Base-by-base conservation (phyloP, 306 rosid genomes). In the Styphnolobium japonicum region DNA sequence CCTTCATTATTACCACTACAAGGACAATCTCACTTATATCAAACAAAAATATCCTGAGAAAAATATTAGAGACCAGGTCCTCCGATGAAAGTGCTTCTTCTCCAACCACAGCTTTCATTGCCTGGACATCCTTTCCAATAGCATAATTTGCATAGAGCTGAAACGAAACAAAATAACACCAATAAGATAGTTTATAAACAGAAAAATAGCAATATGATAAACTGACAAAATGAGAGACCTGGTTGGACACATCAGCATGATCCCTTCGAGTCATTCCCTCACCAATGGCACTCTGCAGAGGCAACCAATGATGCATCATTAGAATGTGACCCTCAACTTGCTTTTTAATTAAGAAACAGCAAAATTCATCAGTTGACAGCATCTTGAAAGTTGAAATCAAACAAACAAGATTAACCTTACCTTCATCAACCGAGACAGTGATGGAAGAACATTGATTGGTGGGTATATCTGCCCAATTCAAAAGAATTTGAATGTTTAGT, bases 91-190 rank as follows among this genome's bases (percentile, higher is more conserved):
- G 99, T 37, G 98, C 98, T 88, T 96, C 98, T 87, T 96, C 99
- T 86, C 99, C 99, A 0, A 96, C 99, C 84, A 96, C 98, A 29
- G 97, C 99, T 87, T 96, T 96, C 99, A 96, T 96, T 73, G 99
- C 98, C 72, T 96, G 99, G 63, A 96, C 99, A 87, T 96, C 99
- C 88, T 96, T 96, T 81, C 99, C 99, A 78, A 93, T 96, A 52
- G 98, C 99, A 86, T 96, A 96, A 79, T 96, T 96, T 86, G 99
- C 99, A 84, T 93, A 96, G 25, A 96, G 92, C 98, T 96, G 89
- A 71, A 63, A 77, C 42, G 22, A 34, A 70, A 63, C 34, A 78
- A 16, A 29, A 37, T 7, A 75, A 36, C 57, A 78, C 68, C 43
- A 43, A 62, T 87, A 64, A 82, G 66, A 85, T 43, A 34, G 31